phyloP scores from a whole-genome alignment of 108 stramenopile species.

The Fragilaria crotonensis region DNA sequence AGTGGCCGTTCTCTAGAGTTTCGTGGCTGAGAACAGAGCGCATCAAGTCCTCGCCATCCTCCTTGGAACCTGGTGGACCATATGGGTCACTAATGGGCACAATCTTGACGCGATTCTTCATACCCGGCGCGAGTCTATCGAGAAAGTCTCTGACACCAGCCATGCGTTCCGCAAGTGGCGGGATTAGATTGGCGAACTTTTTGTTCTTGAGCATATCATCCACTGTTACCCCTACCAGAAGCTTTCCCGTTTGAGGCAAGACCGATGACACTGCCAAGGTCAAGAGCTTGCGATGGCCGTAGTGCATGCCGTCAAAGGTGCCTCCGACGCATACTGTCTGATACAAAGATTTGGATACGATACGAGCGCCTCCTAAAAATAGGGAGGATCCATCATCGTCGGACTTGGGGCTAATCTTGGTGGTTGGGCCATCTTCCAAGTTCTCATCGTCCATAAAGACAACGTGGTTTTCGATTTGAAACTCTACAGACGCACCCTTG shows the following conservation, averaged over 20 bases:
- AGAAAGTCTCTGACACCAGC: conserved; percentile 64
- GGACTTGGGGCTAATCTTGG: conserved; percentile 30
- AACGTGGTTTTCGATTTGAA: conserved; percentile 41
- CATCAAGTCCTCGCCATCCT: conserved; percentile 53
- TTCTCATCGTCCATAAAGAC: conserved; percentile 72
- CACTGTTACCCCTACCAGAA: conserved; percentile 70
- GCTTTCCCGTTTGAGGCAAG: conserved; percentile 51
- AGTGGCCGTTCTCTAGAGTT: conserved; percentile 63
- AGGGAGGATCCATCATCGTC: conserved; percentile 17
- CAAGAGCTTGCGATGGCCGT: conserved; percentile 86
- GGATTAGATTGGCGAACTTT: conserved; percentile 58
- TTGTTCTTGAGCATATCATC: conserved; percentile 81
- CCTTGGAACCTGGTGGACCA: conserved; percentile 63
- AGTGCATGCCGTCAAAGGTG: conserved; percentile 92
- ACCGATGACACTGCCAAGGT: conserved; percentile 79
- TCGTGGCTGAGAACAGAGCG: conserved; percentile 80
- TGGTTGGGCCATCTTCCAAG: conserved; percentile 22
- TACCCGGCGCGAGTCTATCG: conserved; percentile 72
- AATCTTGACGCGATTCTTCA: conserved; percentile 72
- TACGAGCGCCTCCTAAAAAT: conserved; percentile 50
- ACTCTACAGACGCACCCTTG: conserved; percentile 40
- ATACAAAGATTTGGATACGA: conserved; percentile 49
- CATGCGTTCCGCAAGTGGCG: conserved; percentile 45
- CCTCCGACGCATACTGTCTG: conserved; percentile 82
- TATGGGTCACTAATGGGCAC: conserved; percentile 68